phyloP scores from a whole-genome alignment of 371 early-diverging fungal species.

The Lichtheimia corymbifera region DNA sequence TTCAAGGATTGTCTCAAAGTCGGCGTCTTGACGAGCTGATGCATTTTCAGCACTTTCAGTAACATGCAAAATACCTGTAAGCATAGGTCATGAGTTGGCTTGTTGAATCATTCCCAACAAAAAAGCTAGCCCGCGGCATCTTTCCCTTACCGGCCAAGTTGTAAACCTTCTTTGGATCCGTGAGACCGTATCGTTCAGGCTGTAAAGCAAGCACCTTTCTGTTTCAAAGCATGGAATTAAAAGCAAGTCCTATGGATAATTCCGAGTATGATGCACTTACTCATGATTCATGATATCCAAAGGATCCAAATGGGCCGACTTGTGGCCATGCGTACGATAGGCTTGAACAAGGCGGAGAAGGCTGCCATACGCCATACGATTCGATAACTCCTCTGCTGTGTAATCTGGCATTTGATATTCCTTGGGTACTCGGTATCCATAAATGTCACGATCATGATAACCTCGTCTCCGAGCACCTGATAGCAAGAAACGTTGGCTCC shows the following conservation, averaged over 20 bases:
- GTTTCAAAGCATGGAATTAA: background rate
- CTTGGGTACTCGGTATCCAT: constrained; percentile 82
- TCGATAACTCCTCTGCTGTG: constrained; percentile 71
- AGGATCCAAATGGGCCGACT: constrained; percentile 86
- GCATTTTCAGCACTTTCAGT: constrained; percentile 50
- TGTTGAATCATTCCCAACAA: background rate
- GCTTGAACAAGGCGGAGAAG: constrained; percentile 84
- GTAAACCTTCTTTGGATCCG: constrained; percentile 51
- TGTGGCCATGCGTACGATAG: constrained; percentile 86
- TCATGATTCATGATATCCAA: constrained; percentile 71
- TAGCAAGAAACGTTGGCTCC: background rate
- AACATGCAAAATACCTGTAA: constrained; percentile 77
- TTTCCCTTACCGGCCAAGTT: constrained; percentile 53
- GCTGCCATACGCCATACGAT: constrained; percentile 82
- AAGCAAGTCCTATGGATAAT: background rate
- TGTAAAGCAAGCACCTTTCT: constrained; percentile 75
- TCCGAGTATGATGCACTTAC: constrained; percentile 43
- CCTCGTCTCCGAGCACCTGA: constrained; percentile 10
- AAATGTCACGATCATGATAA: constrained; percentile 80
- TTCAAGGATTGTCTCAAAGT: constrained; percentile 66
- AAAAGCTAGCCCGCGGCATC: background rate
- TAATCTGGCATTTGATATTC: constrained; percentile 73
- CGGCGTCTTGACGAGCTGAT: constrained; percentile 53
- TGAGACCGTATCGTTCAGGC: constrained; percentile 81
- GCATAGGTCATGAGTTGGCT: background rate